Evolutionary conservation across 1,139 yeast genomes (phyloP).

Genomic region (Pichia sp.): DNA sequence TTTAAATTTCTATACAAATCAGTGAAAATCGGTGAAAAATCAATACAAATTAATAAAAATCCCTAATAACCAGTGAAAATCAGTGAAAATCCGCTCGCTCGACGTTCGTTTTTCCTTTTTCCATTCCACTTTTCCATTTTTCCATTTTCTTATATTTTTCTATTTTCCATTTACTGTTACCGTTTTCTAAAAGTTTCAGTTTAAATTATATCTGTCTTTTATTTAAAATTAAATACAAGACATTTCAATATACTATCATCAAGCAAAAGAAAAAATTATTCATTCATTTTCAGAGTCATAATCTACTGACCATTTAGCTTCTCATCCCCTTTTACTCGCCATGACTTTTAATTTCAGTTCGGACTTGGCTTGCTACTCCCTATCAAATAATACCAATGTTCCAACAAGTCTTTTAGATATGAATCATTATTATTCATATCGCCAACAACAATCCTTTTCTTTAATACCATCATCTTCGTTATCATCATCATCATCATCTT

Average conservation of each 20-base stretch:
- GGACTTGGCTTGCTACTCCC: slow-evolving; percentile 27
- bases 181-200: background rate
- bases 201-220: background rate
- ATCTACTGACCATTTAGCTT: too few species aligned
- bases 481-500: background rate
- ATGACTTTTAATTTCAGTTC: slow-evolving; percentile 19
- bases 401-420: slow-evolving; percentile 21
- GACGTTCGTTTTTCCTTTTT: background rate
- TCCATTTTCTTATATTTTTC: background rate
- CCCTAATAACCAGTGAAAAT: too few species aligned
- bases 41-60: background rate
- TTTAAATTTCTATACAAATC: too few species aligned
- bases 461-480: background rate
- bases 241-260: too few species aligned
- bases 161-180: background rate
- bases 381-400: slow-evolving; percentile 23
- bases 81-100: too few species aligned
- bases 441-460: slow-evolving; percentile 8
- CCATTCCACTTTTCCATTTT: background rate
- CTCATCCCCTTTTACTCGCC: background rate
- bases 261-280: too few species aligned
- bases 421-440: slow-evolving; percentile 15
- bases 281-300: too few species aligned
- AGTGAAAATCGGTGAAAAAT: background rate
- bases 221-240: too few species aligned